Evolutionary conservation across 768 basidiomycete genomes (phyloP).

Genomic region (Amanita muscaria): DNA sequence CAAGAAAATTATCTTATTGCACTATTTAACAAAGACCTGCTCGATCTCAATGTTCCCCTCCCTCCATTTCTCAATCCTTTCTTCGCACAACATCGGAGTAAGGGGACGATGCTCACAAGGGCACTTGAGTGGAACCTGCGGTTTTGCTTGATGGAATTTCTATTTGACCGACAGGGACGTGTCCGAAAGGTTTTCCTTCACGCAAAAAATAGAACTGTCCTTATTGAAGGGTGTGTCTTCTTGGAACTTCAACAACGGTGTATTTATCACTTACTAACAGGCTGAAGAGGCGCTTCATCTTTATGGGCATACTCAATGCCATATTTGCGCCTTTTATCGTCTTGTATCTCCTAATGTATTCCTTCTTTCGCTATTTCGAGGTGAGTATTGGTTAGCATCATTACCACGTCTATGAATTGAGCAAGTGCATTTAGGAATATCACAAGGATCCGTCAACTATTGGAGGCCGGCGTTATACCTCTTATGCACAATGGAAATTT

Average conservation of each 20-base stretch:
- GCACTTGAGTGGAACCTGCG: slow-evolving; percentile 96
- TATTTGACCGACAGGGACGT: slow-evolving; percentile 85
- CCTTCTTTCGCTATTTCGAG: slow-evolving; percentile 99
- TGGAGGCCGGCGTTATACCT: slow-evolving; percentile 86
- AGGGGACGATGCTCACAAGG: slow-evolving; percentile 75
- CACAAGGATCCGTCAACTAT: slow-evolving; percentile 97
- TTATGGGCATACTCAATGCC: slow-evolving; percentile 95
- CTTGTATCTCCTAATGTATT: slow-evolving; percentile 92
- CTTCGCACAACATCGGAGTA: slow-evolving; percentile 44
- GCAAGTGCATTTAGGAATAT: slow-evolving; percentile 63
- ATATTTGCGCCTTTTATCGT: slow-evolving; percentile 97
- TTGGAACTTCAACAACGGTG: background rate
- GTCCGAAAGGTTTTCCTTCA: slow-evolving; percentile 90
- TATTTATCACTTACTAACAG: slow-evolving; percentile 30
- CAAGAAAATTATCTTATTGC: slow-evolving; percentile 99
- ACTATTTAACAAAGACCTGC: slow-evolving; percentile 91
- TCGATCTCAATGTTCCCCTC: slow-evolving; percentile 80
- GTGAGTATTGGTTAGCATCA: slow-evolving; percentile 32
- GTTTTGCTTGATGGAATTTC: slow-evolving; percentile 90
- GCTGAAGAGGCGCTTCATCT: slow-evolving; percentile 77
- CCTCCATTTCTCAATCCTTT: slow-evolving; percentile 50
- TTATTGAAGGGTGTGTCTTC: slow-evolving; percentile 75
- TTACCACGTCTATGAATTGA: slow-evolving; percentile 8
- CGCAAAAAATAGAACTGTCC: slow-evolving; percentile 62
- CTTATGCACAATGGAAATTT: slow-evolving; percentile 96